Evolutionary conservation across 163 green algal species (phyloP), one percentile per base, ranked within the genome.

Genomic region (Trebouxia gelatinosa): DNA sequence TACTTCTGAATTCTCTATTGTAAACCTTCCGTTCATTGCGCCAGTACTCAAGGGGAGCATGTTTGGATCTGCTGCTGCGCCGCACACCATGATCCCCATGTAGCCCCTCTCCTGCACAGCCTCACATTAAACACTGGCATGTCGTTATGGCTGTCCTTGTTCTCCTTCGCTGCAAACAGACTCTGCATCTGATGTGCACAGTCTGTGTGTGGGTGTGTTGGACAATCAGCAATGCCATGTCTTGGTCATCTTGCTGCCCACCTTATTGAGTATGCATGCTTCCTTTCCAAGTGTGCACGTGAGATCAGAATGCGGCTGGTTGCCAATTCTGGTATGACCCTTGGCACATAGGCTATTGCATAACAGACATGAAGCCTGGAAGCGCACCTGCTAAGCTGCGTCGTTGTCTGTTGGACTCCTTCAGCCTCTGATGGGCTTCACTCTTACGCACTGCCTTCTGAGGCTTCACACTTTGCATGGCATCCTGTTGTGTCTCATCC

Each of bases 21-120:
- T 90, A 92, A 34, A 84, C 74, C 74, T 89, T 89, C 62, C 50
- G 51, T 77, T 94, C 90, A 43, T 91, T 91, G 28, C 90, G 85
- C 87, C 87, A 94, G 70, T 87, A 94, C 77, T 93, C 78, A 70
- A 94, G 59, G 2, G 90, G 90, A 3, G 74, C 77, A 23, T 82
- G 77, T 0, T 80, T 82, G n/a, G 74, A 38, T 3, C 90, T 85
- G 0, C 74, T 86, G 66, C 87, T 91, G 29, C 83, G 82, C 35
- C 90, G 82, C 40, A 75, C 59, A 7, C 76, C 88, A n/a, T 43
- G 13, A 46, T 84, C 82, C 37, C 72, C 37, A 54, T 81, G 39
- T 70, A 88, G 48, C 2, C 84, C 84, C 6, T 80, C 76, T 2
- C 79, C 81, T 89, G 80, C 35, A 38, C 21, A 19, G 31, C 57